Conservation (phyloP, 2,329 filamentous ascomycete species). For the Curvularia spicifera region DNA sequence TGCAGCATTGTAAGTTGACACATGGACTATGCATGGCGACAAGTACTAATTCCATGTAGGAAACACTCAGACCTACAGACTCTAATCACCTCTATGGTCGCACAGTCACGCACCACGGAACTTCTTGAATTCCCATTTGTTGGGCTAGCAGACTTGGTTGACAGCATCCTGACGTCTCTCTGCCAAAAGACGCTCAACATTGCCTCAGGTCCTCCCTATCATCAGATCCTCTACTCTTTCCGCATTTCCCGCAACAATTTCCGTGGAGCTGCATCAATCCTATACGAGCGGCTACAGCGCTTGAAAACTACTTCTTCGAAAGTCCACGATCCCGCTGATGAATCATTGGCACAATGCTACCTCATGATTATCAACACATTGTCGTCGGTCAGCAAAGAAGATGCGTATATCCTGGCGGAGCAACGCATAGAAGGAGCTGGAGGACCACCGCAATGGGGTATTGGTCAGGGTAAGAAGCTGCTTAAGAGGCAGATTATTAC, state of each 20-base stretch:
- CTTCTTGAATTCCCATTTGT: conserved; percentile 80
- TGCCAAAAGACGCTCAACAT: conserved; percentile 74
- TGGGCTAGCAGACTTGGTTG: conserved; percentile 76
- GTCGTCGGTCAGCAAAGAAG: conserved; percentile 79
- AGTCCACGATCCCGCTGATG: conserved; percentile 56
- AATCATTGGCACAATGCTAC: conserved; percentile 73
- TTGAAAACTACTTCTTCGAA: conserved; percentile 53
- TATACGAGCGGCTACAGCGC: conserved; percentile 63
- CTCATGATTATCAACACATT: conserved; percentile 92
- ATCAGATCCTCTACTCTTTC: conserved; percentile 91
- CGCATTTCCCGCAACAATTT: conserved; percentile 84
- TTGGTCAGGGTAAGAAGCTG: conserved; percentile 46
- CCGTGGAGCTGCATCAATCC: conserved; percentile 71
- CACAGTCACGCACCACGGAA: conserved; percentile 41
- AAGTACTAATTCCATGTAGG: conserved; percentile 34
- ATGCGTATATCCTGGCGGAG: conserved; percentile 78
- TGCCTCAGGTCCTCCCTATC: conserved; percentile 69
- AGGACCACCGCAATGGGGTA: conserved; percentile 36
- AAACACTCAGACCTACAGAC: conserved; percentile 74
- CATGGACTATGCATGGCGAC: not conserved
- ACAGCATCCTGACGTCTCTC: conserved; percentile 75
- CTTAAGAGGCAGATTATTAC: conserved; percentile 79
- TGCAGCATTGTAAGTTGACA: conserved; percentile 61
- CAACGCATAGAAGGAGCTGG: conserved; percentile 52
- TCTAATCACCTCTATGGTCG: conserved; percentile 58